Conservation (phyloP, 2,329 filamentous ascomycete species). For the Calonectria ilicicola region DNA sequence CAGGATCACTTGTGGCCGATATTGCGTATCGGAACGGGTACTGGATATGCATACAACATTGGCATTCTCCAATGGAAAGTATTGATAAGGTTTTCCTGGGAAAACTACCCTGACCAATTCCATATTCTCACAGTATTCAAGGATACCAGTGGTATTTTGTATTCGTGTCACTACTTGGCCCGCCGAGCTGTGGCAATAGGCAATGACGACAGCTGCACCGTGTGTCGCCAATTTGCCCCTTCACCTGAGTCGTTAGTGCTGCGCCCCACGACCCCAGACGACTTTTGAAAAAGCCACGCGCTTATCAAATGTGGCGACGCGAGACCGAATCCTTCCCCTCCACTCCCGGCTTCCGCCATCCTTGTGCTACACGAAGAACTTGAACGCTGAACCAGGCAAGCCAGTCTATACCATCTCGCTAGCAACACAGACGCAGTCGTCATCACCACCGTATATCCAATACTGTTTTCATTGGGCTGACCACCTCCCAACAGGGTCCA, state of each 20-base stretch:
- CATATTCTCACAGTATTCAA: slow-evolving; percentile 7
- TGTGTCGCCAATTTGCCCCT: not conserved
- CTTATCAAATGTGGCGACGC: slow-evolving; percentile 42
- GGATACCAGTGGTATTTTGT: not conserved
- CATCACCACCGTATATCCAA: slow-evolving; percentile 33
- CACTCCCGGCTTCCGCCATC: slow-evolving; percentile 27
- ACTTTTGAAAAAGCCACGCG: not conserved
- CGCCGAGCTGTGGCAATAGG: not conserved
- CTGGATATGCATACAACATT: not conserved
- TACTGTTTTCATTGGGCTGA: slow-evolving; percentile 24
- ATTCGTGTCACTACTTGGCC: not conserved
- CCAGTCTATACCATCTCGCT: slow-evolving; percentile 26
- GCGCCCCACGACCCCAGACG: slow-evolving; percentile 33
- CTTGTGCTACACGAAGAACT: slow-evolving; percentile 29
- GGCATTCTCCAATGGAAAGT: slow-evolving; percentile 3
- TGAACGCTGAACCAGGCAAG: slow-evolving; percentile 11
- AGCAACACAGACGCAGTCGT: slow-evolving; percentile 25
- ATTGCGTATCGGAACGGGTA: not conserved
- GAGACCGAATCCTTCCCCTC: slow-evolving; percentile 36
- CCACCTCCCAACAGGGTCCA: not conserved
- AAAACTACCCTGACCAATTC: not conserved
- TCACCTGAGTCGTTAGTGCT: slow-evolving; percentile 24
- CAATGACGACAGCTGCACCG: not conserved
- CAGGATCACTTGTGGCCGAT: not conserved
- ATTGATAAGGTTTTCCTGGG: not conserved